Base-by-base conservation (phyloP, 2,329 filamentous ascomycete species). In the Fusarium chlamydosporum region DNA sequence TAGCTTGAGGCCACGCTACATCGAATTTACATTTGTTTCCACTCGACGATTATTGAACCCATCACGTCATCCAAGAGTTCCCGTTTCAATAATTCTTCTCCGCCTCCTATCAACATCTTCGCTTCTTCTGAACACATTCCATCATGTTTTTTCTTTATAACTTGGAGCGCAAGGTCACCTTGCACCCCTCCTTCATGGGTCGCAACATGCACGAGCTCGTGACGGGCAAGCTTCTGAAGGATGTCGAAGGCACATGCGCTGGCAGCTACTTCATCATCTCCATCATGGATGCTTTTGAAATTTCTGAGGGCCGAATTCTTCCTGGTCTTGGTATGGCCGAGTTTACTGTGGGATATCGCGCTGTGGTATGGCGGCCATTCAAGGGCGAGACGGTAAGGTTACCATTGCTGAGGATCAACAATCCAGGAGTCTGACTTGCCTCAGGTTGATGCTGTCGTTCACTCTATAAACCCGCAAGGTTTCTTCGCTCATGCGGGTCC, bases 61-160 rank as follows among this genome's bases (percentile, higher is more conserved):
- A 38, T 57, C 20, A 29, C 43, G n/a, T 35, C 37, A 41, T 53
- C 52, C 34, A 50, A 52, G 45, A 46, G 20, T 47, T 29, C 12
- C n/a, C 41, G 13, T 47, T 46, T 34, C 65, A 34, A 45, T 55
- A 46, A 57, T 26, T 43, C 52, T 26, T 34, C 26, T 45, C 57
- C 37, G 43, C 33, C 57, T 37, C 23, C 33, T 38, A 65, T 61
- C 55, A n/a, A 38, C 50, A 54, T 66, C 52, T 52, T 65, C 38
- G 42, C 41, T 54, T 65, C 57, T 52, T 37, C 38, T 10, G 31
- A 56, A 45, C 11, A 33, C 51, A 43, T 40, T 58, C 60, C 68
- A 61, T 48, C 74, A 99, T 99, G 96, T 99, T 98, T 82, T 99
- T 99, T 84, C 92, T 99, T 71, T 93, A 97, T 82, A 95, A 97